A percentile compares a stretch with the other conserved stretches of the same genome.
These are phyloP conservation scores for Cercospora berteroae DNA, from an alignment of 2,329 filamentous ascomycete species.

Conservation along the genomic window DNA sequence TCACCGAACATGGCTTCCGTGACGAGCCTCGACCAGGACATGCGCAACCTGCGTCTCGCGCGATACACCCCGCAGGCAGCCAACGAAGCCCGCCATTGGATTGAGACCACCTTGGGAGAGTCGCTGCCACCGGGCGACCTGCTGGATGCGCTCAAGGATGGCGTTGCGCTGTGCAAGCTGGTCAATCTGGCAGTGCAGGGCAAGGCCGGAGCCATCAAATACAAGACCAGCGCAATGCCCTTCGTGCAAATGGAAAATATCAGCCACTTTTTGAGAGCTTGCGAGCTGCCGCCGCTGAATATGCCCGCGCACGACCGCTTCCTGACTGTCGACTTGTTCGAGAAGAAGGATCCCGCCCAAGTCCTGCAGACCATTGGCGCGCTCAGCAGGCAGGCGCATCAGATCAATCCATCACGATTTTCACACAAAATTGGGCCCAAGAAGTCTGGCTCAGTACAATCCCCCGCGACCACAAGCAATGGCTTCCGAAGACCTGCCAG, in stretches of 20 bases:
- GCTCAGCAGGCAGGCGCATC: slow-evolving; percentile 83
- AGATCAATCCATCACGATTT: slow-evolving; percentile 70
- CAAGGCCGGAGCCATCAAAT: slow-evolving; percentile 76
- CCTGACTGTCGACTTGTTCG: slow-evolving; percentile 93
- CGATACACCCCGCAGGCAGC: slow-evolving; percentile 90
- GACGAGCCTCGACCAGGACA: slow-evolving; percentile 87
- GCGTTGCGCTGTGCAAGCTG: slow-evolving; percentile 89
- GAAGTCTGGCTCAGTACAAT: slow-evolving; percentile 49
- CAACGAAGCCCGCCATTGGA: slow-evolving; percentile 80
- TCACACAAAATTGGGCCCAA: slow-evolving; percentile 74
- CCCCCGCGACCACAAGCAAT: slow-evolving; percentile 25
- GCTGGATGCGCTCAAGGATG: slow-evolving; percentile 83
- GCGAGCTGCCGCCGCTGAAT: slow-evolving; percentile 78
- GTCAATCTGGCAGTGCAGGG: slow-evolving; percentile 75
- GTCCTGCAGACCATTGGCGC: slow-evolving; percentile 89
- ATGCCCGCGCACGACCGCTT: slow-evolving; percentile 94
- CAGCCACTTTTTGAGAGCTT: slow-evolving; percentile 87
- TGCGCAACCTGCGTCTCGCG: slow-evolving; percentile 87
- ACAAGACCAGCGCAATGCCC: slow-evolving; percentile 90
- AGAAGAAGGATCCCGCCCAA: slow-evolving; percentile 92
- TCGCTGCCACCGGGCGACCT: slow-evolving; percentile 71
- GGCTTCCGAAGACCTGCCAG: slow-evolving; percentile 26
- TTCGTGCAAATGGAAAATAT: slow-evolving; percentile 99
- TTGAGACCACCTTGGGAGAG: slow-evolving; percentile 76
- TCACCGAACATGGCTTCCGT: slow-evolving; percentile 76